phyloP scores from a whole-genome alignment of 345 rosid genomes.

The Brassica incana region DNA sequence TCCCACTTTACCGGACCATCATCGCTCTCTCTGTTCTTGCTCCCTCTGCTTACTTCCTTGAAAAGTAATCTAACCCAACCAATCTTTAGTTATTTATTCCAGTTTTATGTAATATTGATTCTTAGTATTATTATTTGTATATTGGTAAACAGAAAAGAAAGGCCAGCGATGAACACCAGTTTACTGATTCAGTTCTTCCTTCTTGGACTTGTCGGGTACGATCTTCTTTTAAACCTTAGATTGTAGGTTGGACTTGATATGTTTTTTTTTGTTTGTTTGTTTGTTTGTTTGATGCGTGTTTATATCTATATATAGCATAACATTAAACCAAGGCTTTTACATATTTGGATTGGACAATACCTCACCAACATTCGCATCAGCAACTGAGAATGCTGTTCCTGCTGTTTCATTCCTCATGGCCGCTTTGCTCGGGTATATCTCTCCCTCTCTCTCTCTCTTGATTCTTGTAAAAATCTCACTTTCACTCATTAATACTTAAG shows the following conservation, averaged over 20 bases:
- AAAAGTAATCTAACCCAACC: conserved; percentile 45
- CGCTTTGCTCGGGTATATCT: conserved; percentile 44
- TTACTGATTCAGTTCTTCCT: conserved; percentile 60
- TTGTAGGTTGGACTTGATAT: not conserved
- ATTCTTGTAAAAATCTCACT: not conserved
- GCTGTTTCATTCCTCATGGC: conserved; percentile 72
- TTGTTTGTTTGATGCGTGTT: not conserved
- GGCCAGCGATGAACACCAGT: conserved; percentile 45
- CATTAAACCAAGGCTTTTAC: conserved; percentile 65
- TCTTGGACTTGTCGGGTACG: conserved; percentile 67
- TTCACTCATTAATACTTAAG: not conserved
- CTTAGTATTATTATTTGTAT: not conserved
- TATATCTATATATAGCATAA: conserved; percentile 37
- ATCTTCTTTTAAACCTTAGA: not conserved
- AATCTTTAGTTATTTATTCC: not conserved
- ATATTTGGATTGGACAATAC: conserved; percentile 64
- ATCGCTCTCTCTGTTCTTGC: conserved; percentile 57
- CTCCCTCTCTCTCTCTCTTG: not conserved
- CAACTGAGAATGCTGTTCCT: conserved; percentile 68
- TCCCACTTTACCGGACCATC: conserved; percentile 66
- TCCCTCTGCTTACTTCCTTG: conserved; percentile 64
- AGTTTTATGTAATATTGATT: not conserved
- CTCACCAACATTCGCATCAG: conserved; percentile 72
- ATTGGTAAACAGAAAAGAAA: conserved; percentile 48
- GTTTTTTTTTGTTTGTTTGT: not conserved